phyloP scores from a whole-genome alignment of 495 filamentous ascomycete genomes.

The Aspergillus nidulans region DNA sequence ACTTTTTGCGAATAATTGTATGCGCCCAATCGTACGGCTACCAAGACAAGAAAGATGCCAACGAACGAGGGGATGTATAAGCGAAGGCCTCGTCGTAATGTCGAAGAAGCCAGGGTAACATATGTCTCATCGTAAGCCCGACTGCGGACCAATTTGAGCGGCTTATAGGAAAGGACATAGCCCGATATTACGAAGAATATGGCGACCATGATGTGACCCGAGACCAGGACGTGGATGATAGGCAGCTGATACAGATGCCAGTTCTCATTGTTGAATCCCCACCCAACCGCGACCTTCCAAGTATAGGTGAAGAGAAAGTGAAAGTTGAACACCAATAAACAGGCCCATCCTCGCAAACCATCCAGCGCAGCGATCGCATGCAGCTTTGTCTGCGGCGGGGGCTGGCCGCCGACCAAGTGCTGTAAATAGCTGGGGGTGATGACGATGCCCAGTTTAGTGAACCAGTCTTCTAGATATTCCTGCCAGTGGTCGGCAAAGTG shows the following conservation, averaged over 20 bases:
- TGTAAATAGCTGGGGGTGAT: slow-evolving; percentile 41
- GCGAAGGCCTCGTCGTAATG: slow-evolving; percentile 60
- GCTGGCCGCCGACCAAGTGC: slow-evolving; percentile 32
- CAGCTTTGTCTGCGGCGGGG: slow-evolving; percentile 26
- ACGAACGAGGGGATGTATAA: slow-evolving; percentile 59
- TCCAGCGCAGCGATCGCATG: slow-evolving; percentile 48
- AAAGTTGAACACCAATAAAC: slow-evolving; percentile 50
- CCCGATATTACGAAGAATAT: slow-evolving; percentile 73
- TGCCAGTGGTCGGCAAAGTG: slow-evolving; percentile 28
- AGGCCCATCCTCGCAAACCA: slow-evolving; percentile 48
- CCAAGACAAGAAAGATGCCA: slow-evolving; percentile 52
- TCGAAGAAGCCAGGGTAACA: slow-evolving; percentile 51
- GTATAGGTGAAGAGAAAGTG: slow-evolving; percentile 51
- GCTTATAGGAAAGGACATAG: slow-evolving; percentile 63
- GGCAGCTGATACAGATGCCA: slow-evolving; percentile 59
- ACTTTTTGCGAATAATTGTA: slow-evolving; percentile 42
- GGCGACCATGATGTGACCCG: slow-evolving; percentile 65
- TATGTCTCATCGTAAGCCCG: slow-evolving; percentile 48
- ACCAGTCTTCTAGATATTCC: slow-evolving; percentile 22
- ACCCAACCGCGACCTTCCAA: slow-evolving; percentile 43
- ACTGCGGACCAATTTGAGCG: slow-evolving; percentile 54
- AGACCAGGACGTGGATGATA: slow-evolving; percentile 57
- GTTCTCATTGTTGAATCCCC: slow-evolving; percentile 47
- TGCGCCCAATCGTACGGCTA: slow-evolving; percentile 49
- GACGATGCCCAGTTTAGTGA: slow-evolving; percentile 30